Evolutionary conservation across 2,329 filamentous ascomycete species (phyloP), one percentile per base, ranked within the genome.

Genomic region (Hortaea werneckii): DNA sequence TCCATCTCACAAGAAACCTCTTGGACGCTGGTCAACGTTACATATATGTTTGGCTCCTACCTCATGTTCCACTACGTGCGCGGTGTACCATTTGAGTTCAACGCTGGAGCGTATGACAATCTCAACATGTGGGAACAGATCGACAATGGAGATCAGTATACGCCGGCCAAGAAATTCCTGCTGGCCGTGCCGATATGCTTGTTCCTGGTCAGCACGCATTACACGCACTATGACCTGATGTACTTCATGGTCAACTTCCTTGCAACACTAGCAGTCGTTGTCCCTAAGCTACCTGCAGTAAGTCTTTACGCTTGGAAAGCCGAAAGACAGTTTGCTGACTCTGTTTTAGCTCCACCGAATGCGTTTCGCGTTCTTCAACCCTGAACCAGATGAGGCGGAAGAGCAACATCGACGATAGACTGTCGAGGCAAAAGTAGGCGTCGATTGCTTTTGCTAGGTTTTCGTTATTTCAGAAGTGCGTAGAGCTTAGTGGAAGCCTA

Each of bases 51-150:
- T 62, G 89, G 88, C 61, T 95, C 90, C 37, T 98, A 96, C 68
- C 80, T 98, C 68, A 98, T 98, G 92, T 98, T 98, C 71, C 92
- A 98, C 71, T 95, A 87, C 76, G 92, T 98, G 57, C 87, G 90
- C 64, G 92, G 92, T 58, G 87, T 96, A 40, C 92, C 92, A 5
- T 98, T 98, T 64, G 92, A 98, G 68, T 98, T 98, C 77, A 98
- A 98, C 65, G 84, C 87, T 46, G 92, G 92, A 49, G 92, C 92
- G 58, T 98, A 96, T 68, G 92, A 98, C 75, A 96, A 98, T 68
- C 77, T 98, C 63, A 98, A 96, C 73, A 96, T 98, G 92, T 98
- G 92, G 92, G 92, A 98, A 73, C 92, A 98, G 72, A 98, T 98
- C 66, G 92, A 98, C 73, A 94, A 96, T 61, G 92, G 92, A 40